Conservation (phyloP, 73 alveolate genomes). For the Tetrahymena thermophila region DNA sequence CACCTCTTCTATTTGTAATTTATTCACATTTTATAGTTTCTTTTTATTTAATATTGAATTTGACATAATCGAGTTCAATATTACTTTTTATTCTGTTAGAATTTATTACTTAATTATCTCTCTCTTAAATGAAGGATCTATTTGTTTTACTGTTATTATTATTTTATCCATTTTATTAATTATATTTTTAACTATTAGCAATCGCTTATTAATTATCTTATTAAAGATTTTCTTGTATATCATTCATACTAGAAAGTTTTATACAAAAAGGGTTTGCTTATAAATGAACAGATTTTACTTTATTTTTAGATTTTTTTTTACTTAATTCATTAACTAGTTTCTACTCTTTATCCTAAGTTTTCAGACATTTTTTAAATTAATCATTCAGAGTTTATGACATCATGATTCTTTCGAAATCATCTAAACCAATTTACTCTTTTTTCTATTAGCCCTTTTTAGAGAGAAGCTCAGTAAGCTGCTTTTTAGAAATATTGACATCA, state of each 20-base stretch:
- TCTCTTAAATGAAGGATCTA: not conserved
- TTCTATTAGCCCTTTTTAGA: not conserved
- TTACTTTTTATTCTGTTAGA: not conserved
- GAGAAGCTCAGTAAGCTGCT: not conserved
- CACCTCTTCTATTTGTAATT: not conserved
- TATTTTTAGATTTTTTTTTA: not conserved
- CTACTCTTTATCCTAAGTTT: not conserved
- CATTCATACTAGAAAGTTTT: not conserved
- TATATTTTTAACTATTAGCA: too few relatives aligned
- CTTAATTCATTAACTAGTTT: not conserved
- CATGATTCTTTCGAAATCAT: not conserved
- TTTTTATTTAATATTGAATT: not conserved
- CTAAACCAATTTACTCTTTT: not conserved
- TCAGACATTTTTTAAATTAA: not conserved
- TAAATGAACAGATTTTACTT: not conserved
- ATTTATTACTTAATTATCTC: not conserved
- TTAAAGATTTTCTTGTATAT: not conserved
- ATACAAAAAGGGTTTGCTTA: not conserved
- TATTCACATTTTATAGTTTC: not conserved
- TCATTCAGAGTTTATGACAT: not conserved
- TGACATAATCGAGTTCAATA: not conserved
- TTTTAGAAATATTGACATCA: not conserved
- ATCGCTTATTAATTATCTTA: too few relatives aligned
- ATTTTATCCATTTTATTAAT: not conserved
- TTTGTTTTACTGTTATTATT: too few relatives aligned